Base-by-base conservation (phyloP, 768 basidiomycete genomes). In the Coprinopsis marcescibilis region DNA sequence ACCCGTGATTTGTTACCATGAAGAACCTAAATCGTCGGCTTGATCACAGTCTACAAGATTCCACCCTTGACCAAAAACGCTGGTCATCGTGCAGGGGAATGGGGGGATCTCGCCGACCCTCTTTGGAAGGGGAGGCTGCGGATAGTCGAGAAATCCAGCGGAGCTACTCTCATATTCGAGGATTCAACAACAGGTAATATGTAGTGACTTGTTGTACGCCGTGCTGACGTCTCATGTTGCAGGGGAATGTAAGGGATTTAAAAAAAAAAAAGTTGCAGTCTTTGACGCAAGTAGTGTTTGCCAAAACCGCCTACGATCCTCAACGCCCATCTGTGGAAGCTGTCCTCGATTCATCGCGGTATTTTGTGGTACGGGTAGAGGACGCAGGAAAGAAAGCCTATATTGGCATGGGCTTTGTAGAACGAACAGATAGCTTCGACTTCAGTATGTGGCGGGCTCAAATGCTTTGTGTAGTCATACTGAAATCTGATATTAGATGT, bases 271-370 rank as follows among this genome's bases (percentile, higher is more conserved):
- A 10, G 11, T 19, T 37, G 11, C 11, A 11, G 17, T 11, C 17
- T 7, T 19, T 17, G 17, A 17, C 35, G 10, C 10, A 37, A 27
- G 41, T 43, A 88, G 89, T 89, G 46, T 97, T 97, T 69, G 94
- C 94, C 34, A 83, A 78, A 53, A 81, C 91, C 13, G 78, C 78
- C 35, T 97, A 96, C 59, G 84, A 89, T 57, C 73, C 82, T 13
- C 66, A 76, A 35, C 81, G 80, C 48, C 89, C 90, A 3, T 83
- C 78, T 23, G 89, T 97, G n/a, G 93, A 97, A 54, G 86, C 89
- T n/a, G 92, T 94, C 13, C 73, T 96, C 21, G 93, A 97, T 62
- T 94, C 91, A 1, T 94, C 92, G 10, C 81, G 93, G 39, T 97
- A 97, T 62, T 97, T 97, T 60, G 93, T 95, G 13, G 71, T 96